phyloP scores from a whole-genome alignment of 2,329 filamentous ascomycete genomes.

The Cordyceps cicadae region DNA sequence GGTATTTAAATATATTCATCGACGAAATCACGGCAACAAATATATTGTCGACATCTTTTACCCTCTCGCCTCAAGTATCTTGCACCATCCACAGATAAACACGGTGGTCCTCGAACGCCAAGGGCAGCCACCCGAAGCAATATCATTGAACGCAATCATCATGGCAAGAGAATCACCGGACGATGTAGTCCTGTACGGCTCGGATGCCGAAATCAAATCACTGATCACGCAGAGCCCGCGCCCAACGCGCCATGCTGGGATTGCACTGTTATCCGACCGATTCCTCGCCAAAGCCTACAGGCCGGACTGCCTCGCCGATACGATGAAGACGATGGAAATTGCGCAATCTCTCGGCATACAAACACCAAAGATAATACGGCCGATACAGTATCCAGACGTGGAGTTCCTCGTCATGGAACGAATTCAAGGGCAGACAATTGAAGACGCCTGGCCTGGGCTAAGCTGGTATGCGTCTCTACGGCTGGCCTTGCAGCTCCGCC shows the following conservation, averaged over 20 bases:
- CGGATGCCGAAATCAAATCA: background rate
- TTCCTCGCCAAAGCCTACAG: background rate
- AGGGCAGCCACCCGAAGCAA: background rate
- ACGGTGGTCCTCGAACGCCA: too few relatives aligned
- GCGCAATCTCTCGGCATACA: background rate
- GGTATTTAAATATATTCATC: too few relatives aligned
- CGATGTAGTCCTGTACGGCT: background rate
- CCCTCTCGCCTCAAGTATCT: too few relatives aligned
- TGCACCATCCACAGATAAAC: too few relatives aligned
- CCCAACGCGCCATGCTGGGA: background rate
- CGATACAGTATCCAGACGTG: background rate
- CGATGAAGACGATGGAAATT: background rate
- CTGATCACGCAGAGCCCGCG: background rate
- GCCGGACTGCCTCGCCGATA: background rate
- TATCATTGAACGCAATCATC: background rate
- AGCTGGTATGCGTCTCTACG: too few relatives aligned
- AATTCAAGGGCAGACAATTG: too few relatives aligned
- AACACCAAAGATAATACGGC: background rate
- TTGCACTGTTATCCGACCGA: background rate
- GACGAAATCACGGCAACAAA: too few relatives aligned
- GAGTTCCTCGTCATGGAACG: too few relatives aligned
- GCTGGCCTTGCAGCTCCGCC: too few relatives aligned
- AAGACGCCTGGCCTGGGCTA: too few relatives aligned
- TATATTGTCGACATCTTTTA: too few relatives aligned
- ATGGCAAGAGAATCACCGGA: background rate